Evolutionary conservation across 2,329 filamentous ascomycete species (phyloP).

Genomic region (Nemania sp.): DNA sequence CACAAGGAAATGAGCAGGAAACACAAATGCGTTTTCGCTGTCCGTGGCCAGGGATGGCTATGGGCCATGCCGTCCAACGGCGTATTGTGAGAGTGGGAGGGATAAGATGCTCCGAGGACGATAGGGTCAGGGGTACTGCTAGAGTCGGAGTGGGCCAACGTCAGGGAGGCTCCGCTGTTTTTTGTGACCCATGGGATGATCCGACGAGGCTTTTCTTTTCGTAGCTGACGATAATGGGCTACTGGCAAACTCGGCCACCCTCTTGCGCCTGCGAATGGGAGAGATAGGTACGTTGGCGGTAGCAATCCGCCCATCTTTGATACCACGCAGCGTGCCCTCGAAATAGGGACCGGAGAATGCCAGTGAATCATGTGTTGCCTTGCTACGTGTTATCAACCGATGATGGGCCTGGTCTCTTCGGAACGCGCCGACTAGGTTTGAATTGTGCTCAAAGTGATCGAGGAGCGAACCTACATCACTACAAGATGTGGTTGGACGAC

Average conservation of each 20-base stretch:
- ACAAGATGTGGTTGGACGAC: conserved; percentile 51
- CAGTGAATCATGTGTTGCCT: conserved; percentile 64
- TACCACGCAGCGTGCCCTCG: conserved; percentile 62
- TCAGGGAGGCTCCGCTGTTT: conserved; percentile 63
- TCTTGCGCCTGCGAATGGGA: conserved; percentile 63
- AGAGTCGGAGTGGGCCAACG: conserved; percentile 53
- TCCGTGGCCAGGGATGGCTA: conserved; percentile 27
- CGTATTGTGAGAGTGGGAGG: conserved; percentile 14
- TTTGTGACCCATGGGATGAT: conserved; percentile 52
- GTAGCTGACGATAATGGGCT: conserved; percentile 54
- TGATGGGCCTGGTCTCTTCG: conserved; percentile 68
- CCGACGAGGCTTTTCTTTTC: conserved; percentile 59
- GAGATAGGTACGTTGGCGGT: conserved; percentile 71
- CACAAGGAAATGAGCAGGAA: conserved; percentile 10
- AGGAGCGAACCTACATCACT: conserved; percentile 59
- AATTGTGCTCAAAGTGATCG: conserved; percentile 68
- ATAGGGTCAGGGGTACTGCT: conserved; percentile 23
- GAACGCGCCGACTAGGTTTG: conserved; percentile 76
- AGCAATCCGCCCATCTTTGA: conserved; percentile 67
- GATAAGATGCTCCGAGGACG: neutral
- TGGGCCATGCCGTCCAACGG: conserved; percentile 28
- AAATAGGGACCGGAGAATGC: conserved; percentile 64
- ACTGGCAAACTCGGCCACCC: conserved; percentile 48
- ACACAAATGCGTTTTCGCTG: conserved; percentile 14
- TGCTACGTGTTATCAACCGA: conserved; percentile 62